Evolutionary conservation across 2,329 filamentous ascomycete species (phyloP).

Genomic region (Beauveria sp.): DNA sequence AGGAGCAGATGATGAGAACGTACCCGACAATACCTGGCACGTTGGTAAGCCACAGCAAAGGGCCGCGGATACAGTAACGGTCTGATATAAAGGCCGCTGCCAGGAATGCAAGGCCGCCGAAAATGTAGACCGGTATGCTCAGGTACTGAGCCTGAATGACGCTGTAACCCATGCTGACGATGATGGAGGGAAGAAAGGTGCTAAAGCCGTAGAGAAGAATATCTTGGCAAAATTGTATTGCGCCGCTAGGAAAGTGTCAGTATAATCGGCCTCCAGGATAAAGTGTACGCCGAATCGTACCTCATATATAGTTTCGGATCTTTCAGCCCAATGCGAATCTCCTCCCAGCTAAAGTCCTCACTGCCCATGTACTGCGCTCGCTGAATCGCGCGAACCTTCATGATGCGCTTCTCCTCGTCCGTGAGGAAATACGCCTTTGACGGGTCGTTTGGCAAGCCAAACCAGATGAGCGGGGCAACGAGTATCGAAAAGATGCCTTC

Average conservation of each 20-base stretch:
- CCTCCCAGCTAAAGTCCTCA: conserved; percentile 42
- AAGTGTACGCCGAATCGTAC: conserved; percentile 17
- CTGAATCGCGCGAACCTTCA: conserved; percentile 39
- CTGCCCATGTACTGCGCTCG: conserved; percentile 39
- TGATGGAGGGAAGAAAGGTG: conserved; percentile 50
- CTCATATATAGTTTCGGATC: conserved; percentile 47
- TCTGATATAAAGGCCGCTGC: conserved; percentile 39
- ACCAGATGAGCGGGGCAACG: conserved; percentile 36
- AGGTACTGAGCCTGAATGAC: conserved; percentile 44
- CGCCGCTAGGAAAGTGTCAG: conserved; percentile 18
- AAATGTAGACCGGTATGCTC: conserved; percentile 49
- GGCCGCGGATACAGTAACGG: conserved; percentile 24
- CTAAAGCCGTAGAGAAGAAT: conserved; percentile 49
- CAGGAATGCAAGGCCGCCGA: conserved; percentile 39
- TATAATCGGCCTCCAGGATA: neutral
- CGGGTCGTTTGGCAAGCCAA: conserved; percentile 39
- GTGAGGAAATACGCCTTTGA: conserved; percentile 41
- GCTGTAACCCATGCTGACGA: conserved; percentile 43
- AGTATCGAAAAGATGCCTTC: conserved; percentile 39
- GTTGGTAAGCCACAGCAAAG: conserved; percentile 50
- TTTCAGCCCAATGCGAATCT: conserved; percentile 37
- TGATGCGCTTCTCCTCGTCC: conserved; percentile 40
- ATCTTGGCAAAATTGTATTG: conserved; percentile 44
- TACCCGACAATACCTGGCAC: conserved; percentile 42
- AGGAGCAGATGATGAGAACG: conserved; percentile 39